Percentiles rank a stretch among this genome's conserved stretches.
Evolutionary conservation across 495 filamentous ascomycete genomes (phyloP).

Genomic region (Echria macrotheca): DNA sequence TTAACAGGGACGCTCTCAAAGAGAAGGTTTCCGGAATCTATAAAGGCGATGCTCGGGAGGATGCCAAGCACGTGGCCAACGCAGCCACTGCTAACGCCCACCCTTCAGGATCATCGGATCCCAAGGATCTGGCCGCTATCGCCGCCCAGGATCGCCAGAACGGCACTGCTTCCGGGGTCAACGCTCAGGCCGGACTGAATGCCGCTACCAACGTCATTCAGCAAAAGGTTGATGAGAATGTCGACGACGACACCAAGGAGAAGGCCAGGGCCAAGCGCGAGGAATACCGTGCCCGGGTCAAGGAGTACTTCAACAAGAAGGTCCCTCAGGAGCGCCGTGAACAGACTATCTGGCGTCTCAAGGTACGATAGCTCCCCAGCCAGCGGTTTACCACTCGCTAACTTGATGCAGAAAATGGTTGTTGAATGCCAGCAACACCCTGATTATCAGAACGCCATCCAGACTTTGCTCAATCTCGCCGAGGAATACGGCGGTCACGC

Average conservation of each 20-base stretch:
- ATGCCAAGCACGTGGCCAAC: slow-evolving; percentile 35
- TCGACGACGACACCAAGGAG: slow-evolving; percentile 60
- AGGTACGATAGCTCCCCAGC: slow-evolving; percentile 36
- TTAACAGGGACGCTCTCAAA: slow-evolving; percentile 67
- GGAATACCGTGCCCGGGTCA: slow-evolving; percentile 53
- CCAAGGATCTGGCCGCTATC: slow-evolving; percentile 17
- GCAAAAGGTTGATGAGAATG: slow-evolving; percentile 44
- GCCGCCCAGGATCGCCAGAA: slow-evolving; percentile 27
- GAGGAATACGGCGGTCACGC: slow-evolving; percentile 80
- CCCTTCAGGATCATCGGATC: slow-evolving; percentile 21
- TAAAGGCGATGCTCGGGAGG: slow-evolving; percentile 51
- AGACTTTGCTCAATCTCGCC: slow-evolving; percentile 75
- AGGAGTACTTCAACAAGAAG: slow-evolving; percentile 73
- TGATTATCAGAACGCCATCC: slow-evolving; percentile 85
- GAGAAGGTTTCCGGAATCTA: slow-evolving; percentile 55
- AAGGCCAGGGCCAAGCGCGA: slow-evolving; percentile 33
- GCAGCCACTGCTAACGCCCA: slow-evolving; percentile 25
- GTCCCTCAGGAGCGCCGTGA: slow-evolving; percentile 92
- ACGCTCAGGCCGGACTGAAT: slow-evolving; percentile 47
- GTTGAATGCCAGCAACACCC: slow-evolving; percentile 90
- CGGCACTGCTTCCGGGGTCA: slow-evolving; percentile 40
- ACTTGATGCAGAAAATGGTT: slow-evolving; percentile 69
- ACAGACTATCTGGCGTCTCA: slow-evolving; percentile 84
- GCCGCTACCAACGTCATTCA: slow-evolving; percentile 47
- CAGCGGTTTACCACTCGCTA: neutral